A percentile compares a stretch with the other conserved stretches of the same genome.
Evolutionary conservation across 1,284 basidiomycete genomes (phyloP).

Genomic region (Irpex sp.): DNA sequence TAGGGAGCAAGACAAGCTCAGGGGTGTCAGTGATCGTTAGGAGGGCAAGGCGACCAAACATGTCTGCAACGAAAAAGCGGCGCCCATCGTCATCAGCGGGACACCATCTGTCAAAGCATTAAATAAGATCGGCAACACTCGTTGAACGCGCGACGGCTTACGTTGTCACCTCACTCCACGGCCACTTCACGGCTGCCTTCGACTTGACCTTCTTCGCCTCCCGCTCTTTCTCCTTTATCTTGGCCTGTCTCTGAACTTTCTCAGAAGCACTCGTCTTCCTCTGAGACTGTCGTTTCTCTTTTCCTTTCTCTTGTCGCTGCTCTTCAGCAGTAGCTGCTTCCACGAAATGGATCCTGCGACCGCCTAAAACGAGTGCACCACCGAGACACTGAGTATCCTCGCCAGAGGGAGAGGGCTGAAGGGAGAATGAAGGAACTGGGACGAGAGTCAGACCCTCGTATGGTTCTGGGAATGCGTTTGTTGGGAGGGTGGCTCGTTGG

Average conservation of each 20-base stretch:
- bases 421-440: constrained; percentile 37
- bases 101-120: constrained; percentile 39
- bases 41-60: constrained; percentile 68
- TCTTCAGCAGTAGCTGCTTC: constrained; percentile 34
- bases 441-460: constrained; percentile 41
- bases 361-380: constrained; percentile 68
- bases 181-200: constrained; percentile 56
- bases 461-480: constrained; percentile 21
- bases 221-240: constrained; percentile 50
- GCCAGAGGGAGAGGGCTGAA: constrained; percentile 24
- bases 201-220: constrained; percentile 50
- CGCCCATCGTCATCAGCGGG: constrained; percentile 36
- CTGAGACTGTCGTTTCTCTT: constrained; percentile 6
- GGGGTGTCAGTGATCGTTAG: constrained; percentile 49
- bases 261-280: constrained; percentile 36
- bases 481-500: constrained; percentile 31
- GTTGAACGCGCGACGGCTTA: constrained; percentile 27
- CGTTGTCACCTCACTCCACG: constrained; percentile 63
- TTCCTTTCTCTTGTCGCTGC: constrained; percentile 22
- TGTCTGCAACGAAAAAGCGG: constrained; percentile 69
- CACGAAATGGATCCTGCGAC: constrained; percentile 54
- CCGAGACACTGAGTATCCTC: constrained; percentile 34
- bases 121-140: not conserved
- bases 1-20: constrained; percentile 54
- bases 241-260: constrained; percentile 46